phyloP scores from a whole-genome alignment of 805 yeast species.

The Wickerhamomyces canadensis region DNA sequence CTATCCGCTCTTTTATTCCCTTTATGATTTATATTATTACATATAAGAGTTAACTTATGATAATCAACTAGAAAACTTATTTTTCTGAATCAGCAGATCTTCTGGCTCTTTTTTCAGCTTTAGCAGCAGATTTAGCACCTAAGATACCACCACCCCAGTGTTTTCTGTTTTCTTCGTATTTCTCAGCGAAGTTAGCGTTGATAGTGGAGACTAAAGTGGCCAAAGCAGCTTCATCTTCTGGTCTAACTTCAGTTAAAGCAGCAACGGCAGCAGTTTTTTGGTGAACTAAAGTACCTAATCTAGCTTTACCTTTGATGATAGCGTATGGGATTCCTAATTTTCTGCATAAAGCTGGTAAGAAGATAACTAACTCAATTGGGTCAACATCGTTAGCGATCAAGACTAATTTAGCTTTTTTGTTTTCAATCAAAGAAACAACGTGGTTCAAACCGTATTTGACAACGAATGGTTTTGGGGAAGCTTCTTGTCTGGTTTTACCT shows the following conservation, averaged over 20 bases:
- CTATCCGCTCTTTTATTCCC: too few relatives aligned
- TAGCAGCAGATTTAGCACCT: conserved; percentile 91
- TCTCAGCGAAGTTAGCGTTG: conserved; percentile 88
- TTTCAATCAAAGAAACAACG: conserved; percentile 94
- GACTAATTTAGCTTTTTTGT: conserved; percentile 97
- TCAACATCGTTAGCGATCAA: conserved; percentile 98
- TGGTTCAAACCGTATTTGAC: conserved; percentile 99
- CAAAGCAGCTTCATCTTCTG: conserved; percentile 93
- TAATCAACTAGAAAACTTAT: conserved; percentile 3
- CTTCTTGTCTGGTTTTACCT: conserved; percentile 96
- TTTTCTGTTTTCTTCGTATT: conserved; percentile 93
- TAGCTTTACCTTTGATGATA: conserved; percentile 96
- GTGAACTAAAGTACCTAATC: conserved; percentile 97
- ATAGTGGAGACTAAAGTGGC: conserved; percentile 90
- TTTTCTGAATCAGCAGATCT: conserved; percentile 15
- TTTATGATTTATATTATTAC: not conserved
- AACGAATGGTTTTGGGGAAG: conserved; percentile 92
- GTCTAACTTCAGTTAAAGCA: conserved; percentile 90
- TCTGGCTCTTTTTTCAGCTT: conserved; percentile 38
- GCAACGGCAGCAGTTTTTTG: conserved; percentile 96
- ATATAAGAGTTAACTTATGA: too few relatives aligned
- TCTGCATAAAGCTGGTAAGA: conserved; percentile 98
- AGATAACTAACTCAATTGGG: conserved; percentile 96
- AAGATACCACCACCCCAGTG: conserved; percentile 99
- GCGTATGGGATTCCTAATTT: conserved; percentile 99